A percentile compares a stretch with the other conserved stretches of the same genome.
Conservation (phyloP, 495 filamentous ascomycete genomes). For the Trichoderma reesei region DNA sequence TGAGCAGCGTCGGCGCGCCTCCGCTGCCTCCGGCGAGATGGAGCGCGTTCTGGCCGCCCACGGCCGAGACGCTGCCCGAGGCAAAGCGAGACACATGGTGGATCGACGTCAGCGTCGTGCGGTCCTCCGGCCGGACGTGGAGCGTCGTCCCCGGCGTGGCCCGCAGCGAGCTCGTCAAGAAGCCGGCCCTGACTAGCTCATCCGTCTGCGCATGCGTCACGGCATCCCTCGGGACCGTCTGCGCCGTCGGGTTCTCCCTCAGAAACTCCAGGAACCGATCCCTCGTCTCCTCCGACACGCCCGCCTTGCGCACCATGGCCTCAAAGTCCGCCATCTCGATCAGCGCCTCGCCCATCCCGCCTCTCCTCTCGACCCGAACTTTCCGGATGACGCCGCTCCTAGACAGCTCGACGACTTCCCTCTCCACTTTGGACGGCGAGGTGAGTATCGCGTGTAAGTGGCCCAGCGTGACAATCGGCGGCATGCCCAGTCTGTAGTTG, state of each 20-base stretch:
- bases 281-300: conserved; percentile 42
- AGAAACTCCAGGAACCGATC: conserved; percentile 50
- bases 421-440: conserved; percentile 60
- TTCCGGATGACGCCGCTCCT: conserved; percentile 51
- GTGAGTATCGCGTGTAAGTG: conserved; percentile 61
- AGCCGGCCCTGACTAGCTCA: conserved; percentile 59
- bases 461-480: conserved; percentile 58
- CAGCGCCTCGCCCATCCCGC: conserved; percentile 59
- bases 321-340: conserved; percentile 58
- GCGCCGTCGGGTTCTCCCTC: conserved; percentile 41
- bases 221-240: conserved; percentile 35
- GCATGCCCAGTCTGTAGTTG: conserved; percentile 54
- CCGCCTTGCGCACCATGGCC: conserved; percentile 35
- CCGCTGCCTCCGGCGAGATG: conserved; percentile 40
- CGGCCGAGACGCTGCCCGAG: conserved; percentile 52
- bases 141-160: conserved; percentile 26
- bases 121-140: conserved; percentile 43
- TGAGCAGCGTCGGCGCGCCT: conserved; percentile 19
- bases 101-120: conserved; percentile 41
- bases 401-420: conserved; percentile 58
- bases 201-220: conserved; percentile 20
- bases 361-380: conserved; percentile 56
- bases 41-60: conserved; percentile 49
- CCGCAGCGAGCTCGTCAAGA: conserved; percentile 38
- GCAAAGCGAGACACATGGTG: conserved; percentile 45